Percentiles rank a stretch among this genome's conserved stretches.
Evolutionary conservation across 176 grass and related monocot genomes (phyloP).

Genomic region (Ensete glaucum): DNA sequence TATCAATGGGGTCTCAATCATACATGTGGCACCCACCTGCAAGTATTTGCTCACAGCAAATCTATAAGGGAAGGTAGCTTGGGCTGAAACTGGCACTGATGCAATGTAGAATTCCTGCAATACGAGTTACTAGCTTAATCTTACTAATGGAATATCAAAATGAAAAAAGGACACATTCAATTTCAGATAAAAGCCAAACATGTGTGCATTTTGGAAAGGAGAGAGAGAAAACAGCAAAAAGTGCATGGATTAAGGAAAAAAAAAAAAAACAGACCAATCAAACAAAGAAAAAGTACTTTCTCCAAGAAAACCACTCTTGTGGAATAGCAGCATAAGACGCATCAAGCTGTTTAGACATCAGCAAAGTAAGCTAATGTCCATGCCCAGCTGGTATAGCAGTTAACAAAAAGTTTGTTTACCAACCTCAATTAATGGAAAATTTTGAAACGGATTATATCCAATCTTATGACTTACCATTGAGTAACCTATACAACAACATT

Average conservation of each 20-base stretch:
- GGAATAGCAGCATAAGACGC: not conserved
- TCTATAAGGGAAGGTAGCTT: slow-evolving; percentile 85
- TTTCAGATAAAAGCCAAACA: not conserved
- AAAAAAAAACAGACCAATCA: too few relatives aligned
- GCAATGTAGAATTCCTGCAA: slow-evolving; percentile 70
- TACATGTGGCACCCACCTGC: slow-evolving; percentile 43
- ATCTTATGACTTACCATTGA: not conserved
- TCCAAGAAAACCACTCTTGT: too few relatives aligned
- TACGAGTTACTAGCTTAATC: too few relatives aligned
- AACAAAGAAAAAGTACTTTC: too few relatives aligned
- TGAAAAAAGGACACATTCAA: not conserved
- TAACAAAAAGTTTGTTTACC: not conserved
- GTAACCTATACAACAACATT: too few relatives aligned
- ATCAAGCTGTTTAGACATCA: not conserved
- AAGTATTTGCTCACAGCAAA: slow-evolving; percentile 90
- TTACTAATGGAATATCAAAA: not conserved
- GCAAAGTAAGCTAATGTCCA: not conserved
- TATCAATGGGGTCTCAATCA: not conserved
- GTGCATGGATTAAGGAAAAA: too few relatives aligned
- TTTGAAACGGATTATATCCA: not conserved
- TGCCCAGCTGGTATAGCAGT: not conserved
- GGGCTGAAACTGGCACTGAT: slow-evolving; percentile 75
- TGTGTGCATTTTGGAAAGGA: not conserved
- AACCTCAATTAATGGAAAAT: not conserved
- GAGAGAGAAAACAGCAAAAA: too few relatives aligned